Evolutionary conservation across 148 eudicot species (phyloP), one percentile per base, ranked within the genome.

Genomic region (Vaccinium vitisidaea): DNA sequence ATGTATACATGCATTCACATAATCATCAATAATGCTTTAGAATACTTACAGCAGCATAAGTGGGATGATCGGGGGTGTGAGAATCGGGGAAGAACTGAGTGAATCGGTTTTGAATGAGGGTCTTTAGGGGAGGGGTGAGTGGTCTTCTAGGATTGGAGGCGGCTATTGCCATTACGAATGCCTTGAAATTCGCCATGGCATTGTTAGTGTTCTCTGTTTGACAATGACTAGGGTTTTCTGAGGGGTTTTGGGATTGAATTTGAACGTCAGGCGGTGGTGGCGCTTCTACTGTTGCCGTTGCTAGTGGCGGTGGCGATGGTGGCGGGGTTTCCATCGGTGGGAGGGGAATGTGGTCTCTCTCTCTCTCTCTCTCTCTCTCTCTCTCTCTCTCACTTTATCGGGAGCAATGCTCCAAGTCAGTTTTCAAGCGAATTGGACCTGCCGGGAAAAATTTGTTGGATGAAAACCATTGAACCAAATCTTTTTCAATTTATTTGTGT

Each of bases 61-160:
- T 43, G 69, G 90, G 90, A 76, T 90, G 92, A 82, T 84, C 79
- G 67, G 94, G 91, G 53, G 88, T 89, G 58, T 30, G 84, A 80
- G 61, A 23, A 36, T 79, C 82, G 0, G 88, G 84, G 73, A 88
- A 84, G 53, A 84, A 86, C 3, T 83, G 13, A 16, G 13, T 10
- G 79, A 89, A 84, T 14, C 78, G 65, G 2, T 81, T 75, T 46
- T 90, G 61, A 43, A 92, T 52, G 75, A 87, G 75, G 70, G 19
- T 48, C 43, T 63, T 81, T 2, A 32, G 61, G 43, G 11, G 11
- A 0, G 23, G 19, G 5, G 83, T 65, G 21, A 81, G 79, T 55
- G 23, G 86, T 78, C 54, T 86, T 86, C 14, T 70, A 19, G 86
- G 85, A 50, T 90, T 46, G 70, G 88, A 75, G 86, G 48, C 55